Conservation (phyloP, 192 early-diverging fungal species). For the Pilaira anomala region DNA sequence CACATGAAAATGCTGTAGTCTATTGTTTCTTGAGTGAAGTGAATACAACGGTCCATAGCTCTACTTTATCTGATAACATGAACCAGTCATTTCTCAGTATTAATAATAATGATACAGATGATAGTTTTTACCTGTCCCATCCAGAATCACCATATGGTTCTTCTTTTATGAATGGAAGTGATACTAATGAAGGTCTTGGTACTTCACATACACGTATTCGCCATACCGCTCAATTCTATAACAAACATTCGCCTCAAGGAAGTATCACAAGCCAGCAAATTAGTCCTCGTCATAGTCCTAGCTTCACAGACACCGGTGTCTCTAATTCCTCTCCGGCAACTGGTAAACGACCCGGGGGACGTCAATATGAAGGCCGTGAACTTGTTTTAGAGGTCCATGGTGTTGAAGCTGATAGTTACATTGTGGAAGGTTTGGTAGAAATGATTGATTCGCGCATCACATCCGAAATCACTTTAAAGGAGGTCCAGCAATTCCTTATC, state of each 20-base stretch:
- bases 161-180: background rate
- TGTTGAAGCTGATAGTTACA: slow-evolving; percentile 55
- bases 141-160: slow-evolving; percentile 27
- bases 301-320: background rate
- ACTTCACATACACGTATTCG: slow-evolving; percentile 5
- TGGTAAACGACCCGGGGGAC: background rate
- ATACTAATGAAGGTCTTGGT: background rate
- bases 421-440: slow-evolving; percentile 57
- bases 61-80: background rate
- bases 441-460: slow-evolving; percentile 65
- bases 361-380: slow-evolving; percentile 41
- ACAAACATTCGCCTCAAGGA: slow-evolving; percentile 21
- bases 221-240: slow-evolving; percentile 1
- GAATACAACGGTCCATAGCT: background rate
- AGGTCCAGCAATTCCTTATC: slow-evolving; percentile 61
- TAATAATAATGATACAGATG: background rate
- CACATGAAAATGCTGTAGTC: slow-evolving; percentile 53
- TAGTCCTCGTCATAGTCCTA: slow-evolving; percentile 12
- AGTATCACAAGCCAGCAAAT: slow-evolving; percentile 15
- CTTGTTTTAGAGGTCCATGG: slow-evolving; percentile 72
- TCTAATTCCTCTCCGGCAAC: slow-evolving; percentile 1
- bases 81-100: background rate
- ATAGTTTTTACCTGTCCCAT: background rate
- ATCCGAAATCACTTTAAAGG: slow-evolving; percentile 55
- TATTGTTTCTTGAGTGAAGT: slow-evolving; percentile 48